Conservation (phyloP, 2,329 filamentous ascomycete species). For the Ascochyta pisi region DNA sequence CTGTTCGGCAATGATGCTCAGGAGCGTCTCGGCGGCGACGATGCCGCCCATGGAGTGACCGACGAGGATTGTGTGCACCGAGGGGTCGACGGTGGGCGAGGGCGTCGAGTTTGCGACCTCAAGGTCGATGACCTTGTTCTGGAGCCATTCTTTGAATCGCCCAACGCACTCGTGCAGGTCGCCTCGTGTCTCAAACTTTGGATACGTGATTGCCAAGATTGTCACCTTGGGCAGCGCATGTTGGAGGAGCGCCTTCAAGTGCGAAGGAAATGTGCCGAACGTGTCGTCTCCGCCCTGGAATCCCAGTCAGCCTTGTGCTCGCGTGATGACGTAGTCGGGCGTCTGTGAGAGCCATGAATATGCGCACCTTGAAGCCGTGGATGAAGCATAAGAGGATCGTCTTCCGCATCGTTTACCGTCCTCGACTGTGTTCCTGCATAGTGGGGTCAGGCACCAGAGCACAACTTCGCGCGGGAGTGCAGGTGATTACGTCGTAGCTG, state of each 20-base stretch:
- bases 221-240: conserved; percentile 72
- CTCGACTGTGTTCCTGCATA: conserved; percentile 45
- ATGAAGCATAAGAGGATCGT: conserved; percentile 84
- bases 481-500: conserved; percentile 33
- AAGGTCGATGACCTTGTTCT: conserved; percentile 91
- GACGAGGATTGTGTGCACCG: conserved; percentile 79
- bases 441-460: conserved; percentile 18
- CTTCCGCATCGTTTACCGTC: conserved; percentile 68
- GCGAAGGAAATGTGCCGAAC: conserved; percentile 77
- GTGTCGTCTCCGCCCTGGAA: conserved; percentile 75
- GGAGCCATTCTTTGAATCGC: conserved; percentile 81
- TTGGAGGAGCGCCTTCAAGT: conserved; percentile 70
- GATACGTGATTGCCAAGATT: conserved; percentile 74
- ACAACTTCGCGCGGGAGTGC: not conserved
- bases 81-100: conserved; percentile 85
- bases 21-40: conserved; percentile 86
- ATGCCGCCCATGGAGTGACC: conserved; percentile 92
- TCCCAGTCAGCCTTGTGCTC: conserved; percentile 19
- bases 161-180: conserved; percentile 74
- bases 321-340: not conserved
- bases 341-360: not conserved
- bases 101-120: conserved; percentile 83
- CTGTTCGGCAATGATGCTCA: conserved; percentile 71
- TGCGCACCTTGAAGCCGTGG: conserved; percentile 79
- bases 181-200: conserved; percentile 81